Base-by-base conservation (phyloP, 805 yeast genomes). In the Pichia eremophila region DNA sequence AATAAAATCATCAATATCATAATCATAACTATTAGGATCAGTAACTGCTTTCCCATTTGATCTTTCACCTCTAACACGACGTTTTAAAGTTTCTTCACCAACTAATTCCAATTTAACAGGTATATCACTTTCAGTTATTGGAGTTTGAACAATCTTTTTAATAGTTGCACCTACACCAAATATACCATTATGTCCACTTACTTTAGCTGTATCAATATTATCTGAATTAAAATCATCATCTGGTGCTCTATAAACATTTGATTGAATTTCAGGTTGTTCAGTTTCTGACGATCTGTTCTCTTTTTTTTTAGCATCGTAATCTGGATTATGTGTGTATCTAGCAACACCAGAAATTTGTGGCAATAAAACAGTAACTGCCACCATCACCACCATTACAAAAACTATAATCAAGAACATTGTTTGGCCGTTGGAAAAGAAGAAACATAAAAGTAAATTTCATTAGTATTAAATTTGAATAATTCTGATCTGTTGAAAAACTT, bases 21-120 rank as follows among this genome's bases (percentile, higher is more conserved):
- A 75, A 54, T 75, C 79, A 57, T 63, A 75, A 2, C 52, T 58
- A 51, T 71, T 68, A 8, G 78, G 77, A 54, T 73, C 71, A 34
- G 12, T 14, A 34, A 15, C 17, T 4, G 56, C 49, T 44, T 57
- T 57, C 9, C 42, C 11, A 11, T 11, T 39, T n/a, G 28, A 11
- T n/a, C 46, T 51, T 8, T 38, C 44, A 28, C 43, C 40, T 14
- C 34, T 32, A 3, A 43, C 42, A 46, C 65, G 54, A 37, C 50
- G 52, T 34, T 56, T 61, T 25, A 60, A 48, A 4, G 36, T 41
- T 3, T 25, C 40, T 8, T 56, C 59, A 14, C 52, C 49, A 18
- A 53, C 51, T n/a, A 62, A 40, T 22, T 57, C 58, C 3, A 63
- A 48, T 38, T 52, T 58, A 17, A 65, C 44, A 7, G 68, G 69